Base-by-base conservation (phyloP, 306 rosid genomes). In the Quercus wislizeni region DNA sequence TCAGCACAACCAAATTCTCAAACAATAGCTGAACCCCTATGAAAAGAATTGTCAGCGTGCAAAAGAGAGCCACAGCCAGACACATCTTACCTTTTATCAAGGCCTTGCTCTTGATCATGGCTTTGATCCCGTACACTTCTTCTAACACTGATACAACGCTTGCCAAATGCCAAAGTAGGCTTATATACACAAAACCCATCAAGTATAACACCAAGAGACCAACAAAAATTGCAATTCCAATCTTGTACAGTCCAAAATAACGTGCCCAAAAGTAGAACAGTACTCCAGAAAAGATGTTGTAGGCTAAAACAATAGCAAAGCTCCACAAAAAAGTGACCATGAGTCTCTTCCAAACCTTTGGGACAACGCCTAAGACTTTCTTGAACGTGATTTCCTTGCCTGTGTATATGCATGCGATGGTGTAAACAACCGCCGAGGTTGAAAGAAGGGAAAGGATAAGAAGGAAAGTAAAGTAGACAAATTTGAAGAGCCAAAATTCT, bases 381-480 rank as follows among this genome's bases (percentile, higher is more conserved):
- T 54, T 62, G 71, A 19, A 30, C 10, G 88, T 52, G 41, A 49
- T 46, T n/a, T 75, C 75, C 54, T 28, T 73, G 68, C 64, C 71
- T 14, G 88, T 78, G 83, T 59, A 85, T 63, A 78, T 46, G 58
- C 78, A 74, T 21, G 85, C 88, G 82, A 85, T 69, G 56, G 85
- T 81, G 80, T 81, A 81, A 55, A 78, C 83, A 57, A 81, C 46
- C 25, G 85, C 88, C 21, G 88, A 31, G 78, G 85, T 85, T 56
- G 88, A 81, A 65, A 81, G 83, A 63, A 85, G 85, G 21, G 81
- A 78, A 46, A 85, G 57, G 75, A 85, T 12, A 57, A 78, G 33
- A 27, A 74, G 71, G 79, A 85, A 20, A 1, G 73, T 71, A 49
- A 85, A 82, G 75, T 81, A 85, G 31, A 70, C 59, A 31, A 62